Evolutionary conservation across 2,329 filamentous ascomycete species (phyloP), one percentile per base, ranked within the genome.

Genomic region (Gnomoniopsis smithogilvyi): DNA sequence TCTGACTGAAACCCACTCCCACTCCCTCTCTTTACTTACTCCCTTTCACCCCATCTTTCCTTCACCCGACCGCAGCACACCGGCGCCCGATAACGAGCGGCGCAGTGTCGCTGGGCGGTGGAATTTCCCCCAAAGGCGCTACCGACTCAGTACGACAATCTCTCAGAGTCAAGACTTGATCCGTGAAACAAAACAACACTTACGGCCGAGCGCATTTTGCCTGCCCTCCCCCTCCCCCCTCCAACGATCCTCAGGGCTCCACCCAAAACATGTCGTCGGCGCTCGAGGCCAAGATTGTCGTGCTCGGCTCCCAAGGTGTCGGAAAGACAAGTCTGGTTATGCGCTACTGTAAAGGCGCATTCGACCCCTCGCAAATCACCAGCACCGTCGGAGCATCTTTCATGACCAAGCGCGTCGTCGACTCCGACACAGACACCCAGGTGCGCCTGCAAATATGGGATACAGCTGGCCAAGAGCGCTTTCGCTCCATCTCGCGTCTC

Each of bases 381-480:
- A 89, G 87, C 6, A 93, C 90, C n/a, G 86, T 93, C 60, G 90
- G 90, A 70, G 90, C 90, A 30, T 90, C 86, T 69, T 92, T 92
- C 73, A 80, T 92, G 71, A 90, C 90, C 47, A 92, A 92, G 75
- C 85, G 88, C 68, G 87, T 92, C 61, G 80, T 90, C 65, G 93
- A 97, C 74, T 86, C 85, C 62, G 91, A 96, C 71, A 91, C 89
- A 22, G 91, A 94, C 67, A 95, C 92, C 1, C 81, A 90, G 24
- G 92, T 97, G 38, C 86, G 93, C n/a, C 80, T 97, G 41, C 93
- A 97, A 70, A 96, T 97, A 66, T 97, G 93, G 93, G 93, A 97
- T 71, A 97, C 93, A 36, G 86, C 94, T 59, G 94, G 94, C 62
- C 94, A 99, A 71, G 94, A 99, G 78, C 87, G 94, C 58, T 99